Conservation (phyloP, 768 basidiomycete genomes). For the Calocybe gangraenosa region DNA sequence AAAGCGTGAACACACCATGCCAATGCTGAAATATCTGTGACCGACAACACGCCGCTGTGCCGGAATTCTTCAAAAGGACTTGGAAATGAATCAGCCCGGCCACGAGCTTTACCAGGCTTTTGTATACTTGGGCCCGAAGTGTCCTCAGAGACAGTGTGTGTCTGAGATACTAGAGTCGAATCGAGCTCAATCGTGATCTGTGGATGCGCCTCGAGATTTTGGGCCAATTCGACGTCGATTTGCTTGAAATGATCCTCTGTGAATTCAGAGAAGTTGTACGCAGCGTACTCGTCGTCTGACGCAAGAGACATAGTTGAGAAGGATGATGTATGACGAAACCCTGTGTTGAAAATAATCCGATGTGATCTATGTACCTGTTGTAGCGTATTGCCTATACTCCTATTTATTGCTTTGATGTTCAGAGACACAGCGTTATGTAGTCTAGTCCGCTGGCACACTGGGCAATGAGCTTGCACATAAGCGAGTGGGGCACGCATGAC, state of each 20-base stretch:
- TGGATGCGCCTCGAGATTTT: constrained; percentile 22
- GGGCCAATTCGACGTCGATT: constrained; percentile 38
- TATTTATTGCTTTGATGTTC: no score
- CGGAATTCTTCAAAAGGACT: constrained; percentile 44
- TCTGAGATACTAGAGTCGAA: constrained; percentile 4
- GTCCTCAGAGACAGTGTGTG: neutral
- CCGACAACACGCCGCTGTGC: constrained; percentile 44
- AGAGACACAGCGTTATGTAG: no score
- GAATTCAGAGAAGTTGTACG: constrained; percentile 49
- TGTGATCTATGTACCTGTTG: no score
- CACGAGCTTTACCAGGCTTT: constrained; percentile 1
- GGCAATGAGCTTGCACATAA: no score
- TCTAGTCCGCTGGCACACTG: no score
- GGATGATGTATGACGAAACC: no score
- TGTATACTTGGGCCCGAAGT: neutral
- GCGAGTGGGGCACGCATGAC: no score
- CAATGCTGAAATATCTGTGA: constrained; percentile 59
- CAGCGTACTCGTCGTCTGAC: constrained; percentile 40
- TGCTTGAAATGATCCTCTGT: constrained; percentile 52
- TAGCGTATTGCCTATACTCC: no score
- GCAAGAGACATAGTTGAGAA: constrained; percentile 3
- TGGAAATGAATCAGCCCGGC: neutral
- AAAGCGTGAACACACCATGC: constrained; percentile 47
- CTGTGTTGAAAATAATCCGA: no score
- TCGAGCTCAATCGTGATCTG: constrained; percentile 33